These are phyloP conservation scores for Penicillium taxi DNA, from an alignment of 495 filamentous ascomycete species.

Conservation along the genomic window DNA sequence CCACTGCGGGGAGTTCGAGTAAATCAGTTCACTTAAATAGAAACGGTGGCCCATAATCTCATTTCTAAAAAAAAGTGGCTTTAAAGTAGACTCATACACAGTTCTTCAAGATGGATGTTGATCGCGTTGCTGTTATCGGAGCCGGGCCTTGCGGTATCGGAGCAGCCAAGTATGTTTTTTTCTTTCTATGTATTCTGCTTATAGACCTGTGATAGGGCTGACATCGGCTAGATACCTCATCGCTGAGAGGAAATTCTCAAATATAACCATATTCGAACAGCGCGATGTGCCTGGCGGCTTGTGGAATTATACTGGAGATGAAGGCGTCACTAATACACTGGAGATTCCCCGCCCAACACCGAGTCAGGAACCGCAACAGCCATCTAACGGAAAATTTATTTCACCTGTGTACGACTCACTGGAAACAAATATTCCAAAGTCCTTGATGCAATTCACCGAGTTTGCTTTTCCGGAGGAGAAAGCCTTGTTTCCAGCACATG, in stretches of 20 bases:
- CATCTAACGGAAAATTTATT: slow-evolving; percentile 3
- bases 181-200: not conserved
- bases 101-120: not conserved
- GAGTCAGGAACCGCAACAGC: slow-evolving; percentile 2
- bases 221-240: slow-evolving; percentile 55
- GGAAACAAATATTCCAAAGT: slow-evolving; percentile 9
- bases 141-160: slow-evolving; percentile 19
- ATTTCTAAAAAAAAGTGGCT: too few relatives aligned
- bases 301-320: slow-evolving; percentile 52
- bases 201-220: not conserved
- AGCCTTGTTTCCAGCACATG: slow-evolving; percentile 4
- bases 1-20: too few relatives aligned
- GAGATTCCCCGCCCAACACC: not conserved
- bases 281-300: slow-evolving; percentile 60
- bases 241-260: slow-evolving; percentile 55
- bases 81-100: too few relatives aligned
- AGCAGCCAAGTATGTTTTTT: slow-evolving; percentile 7
- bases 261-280: slow-evolving; percentile 66
- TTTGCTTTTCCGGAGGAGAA: slow-evolving; percentile 2
- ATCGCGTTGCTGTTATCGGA: slow-evolving; percentile 18
- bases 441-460: slow-evolving; percentile 9
- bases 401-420: slow-evolving; percentile 9
- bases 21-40: too few relatives aligned
- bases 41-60: too few relatives aligned
- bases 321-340: not conserved